A percentile compares a stretch with the other conserved stretches of the same genome.
Conservation (phyloP, 257 asterid genomes). For the Plectranthus barbatus region DNA sequence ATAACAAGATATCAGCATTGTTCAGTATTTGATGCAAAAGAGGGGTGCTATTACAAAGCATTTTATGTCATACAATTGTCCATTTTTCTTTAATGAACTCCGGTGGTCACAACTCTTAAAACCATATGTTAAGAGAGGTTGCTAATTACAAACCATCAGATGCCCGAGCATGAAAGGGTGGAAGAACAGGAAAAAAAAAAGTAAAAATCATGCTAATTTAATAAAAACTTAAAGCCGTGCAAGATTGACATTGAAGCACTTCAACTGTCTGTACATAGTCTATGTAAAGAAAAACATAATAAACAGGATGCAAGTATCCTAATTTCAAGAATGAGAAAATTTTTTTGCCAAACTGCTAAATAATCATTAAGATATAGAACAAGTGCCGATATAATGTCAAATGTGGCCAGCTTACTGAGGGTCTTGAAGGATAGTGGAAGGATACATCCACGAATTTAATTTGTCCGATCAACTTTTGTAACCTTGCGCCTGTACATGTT, state of each 20-base stretch:
- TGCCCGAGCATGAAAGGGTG: background rate
- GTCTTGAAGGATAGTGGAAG: constrained; percentile 75
- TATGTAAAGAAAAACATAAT: background rate
- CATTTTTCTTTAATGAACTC: constrained; percentile 1
- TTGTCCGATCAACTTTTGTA: constrained; percentile 62
- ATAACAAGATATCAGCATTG: background rate
- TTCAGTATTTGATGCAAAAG: background rate
- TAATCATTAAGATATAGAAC: background rate
- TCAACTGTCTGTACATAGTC: background rate
- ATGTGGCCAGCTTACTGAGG: constrained; percentile 37
- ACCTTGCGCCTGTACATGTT: constrained; percentile 48
- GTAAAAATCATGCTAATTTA: background rate
- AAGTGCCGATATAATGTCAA: background rate
- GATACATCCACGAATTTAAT: constrained; percentile 61
- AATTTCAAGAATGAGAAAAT: background rate
- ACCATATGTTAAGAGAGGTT: background rate
- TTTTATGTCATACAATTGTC: background rate
- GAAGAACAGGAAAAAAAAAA: background rate
- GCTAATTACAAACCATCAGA: background rate
- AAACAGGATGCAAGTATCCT: background rate
- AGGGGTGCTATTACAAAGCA: background rate
- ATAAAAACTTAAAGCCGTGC: background rate
- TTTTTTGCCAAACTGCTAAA: background rate
- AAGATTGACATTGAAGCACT: background rate
- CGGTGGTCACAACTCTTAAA: background rate